Conservation (phyloP, 2,329 filamentous ascomycete species). For the Aspergillus carbonarius region DNA sequence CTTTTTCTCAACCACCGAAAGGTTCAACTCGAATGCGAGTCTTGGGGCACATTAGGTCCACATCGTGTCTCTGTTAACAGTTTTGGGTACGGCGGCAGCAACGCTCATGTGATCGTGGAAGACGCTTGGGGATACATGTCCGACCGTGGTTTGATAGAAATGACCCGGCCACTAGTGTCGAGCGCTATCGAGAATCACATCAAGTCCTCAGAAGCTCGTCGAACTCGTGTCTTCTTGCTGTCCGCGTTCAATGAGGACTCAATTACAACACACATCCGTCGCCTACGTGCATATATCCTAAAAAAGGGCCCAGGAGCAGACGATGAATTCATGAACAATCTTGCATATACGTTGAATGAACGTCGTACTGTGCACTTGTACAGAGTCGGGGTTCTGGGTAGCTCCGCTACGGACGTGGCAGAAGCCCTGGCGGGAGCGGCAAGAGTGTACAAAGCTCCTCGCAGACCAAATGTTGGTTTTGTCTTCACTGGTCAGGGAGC, state of each 20-base stretch:
- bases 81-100: conserved; percentile 50
- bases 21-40: conserved; percentile 20
- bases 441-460: conserved; percentile 6
- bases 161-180: background rate
- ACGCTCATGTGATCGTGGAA: conserved; percentile 46
- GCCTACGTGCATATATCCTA: conserved; percentile 12
- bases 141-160: background rate
- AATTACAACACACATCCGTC: conserved; percentile 13
- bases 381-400: conserved; percentile 15
- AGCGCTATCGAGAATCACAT: background rate
- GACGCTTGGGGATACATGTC: conserved; percentile 17
- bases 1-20: background rate
- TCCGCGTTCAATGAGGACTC: conserved; percentile 25
- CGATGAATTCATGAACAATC: conserved; percentile 15
- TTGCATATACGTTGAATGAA: conserved; percentile 27
- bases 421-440: background rate
- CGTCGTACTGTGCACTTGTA: conserved; percentile 19
- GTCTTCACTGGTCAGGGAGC: conserved; percentile 41
- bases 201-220: background rate
- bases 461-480: conserved; percentile 15
- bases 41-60: conserved; percentile 15
- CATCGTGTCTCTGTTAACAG: conserved; percentile 37
- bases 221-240: conserved; percentile 19
- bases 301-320: background rate
- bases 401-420: conserved; percentile 5